These are phyloP conservation scores for Bigelowiella natans DNA, from an alignment of 78 protist species.

Conservation along the genomic window DNA sequence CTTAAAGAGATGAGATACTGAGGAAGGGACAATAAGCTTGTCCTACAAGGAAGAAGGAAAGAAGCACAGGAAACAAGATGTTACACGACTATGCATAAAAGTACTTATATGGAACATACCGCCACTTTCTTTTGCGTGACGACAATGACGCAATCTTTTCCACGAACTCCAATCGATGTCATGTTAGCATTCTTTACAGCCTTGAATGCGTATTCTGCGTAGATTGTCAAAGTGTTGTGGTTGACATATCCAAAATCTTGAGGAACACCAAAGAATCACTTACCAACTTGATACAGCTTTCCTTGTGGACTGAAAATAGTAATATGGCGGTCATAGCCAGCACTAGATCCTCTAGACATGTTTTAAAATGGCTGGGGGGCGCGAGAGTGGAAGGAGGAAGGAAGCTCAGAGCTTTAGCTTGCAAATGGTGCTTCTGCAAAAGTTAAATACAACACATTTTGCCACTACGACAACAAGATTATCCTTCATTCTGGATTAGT, in stretches of 20 bases:
- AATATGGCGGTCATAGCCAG: slow-evolving; percentile 88
- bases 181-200: slow-evolving; percentile 68
- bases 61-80: too few species aligned
- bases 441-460: too few species aligned
- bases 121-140: slow-evolving; percentile 75
- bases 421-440: too few species aligned
- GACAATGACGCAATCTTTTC: slow-evolving; percentile 67
- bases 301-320: slow-evolving; percentile 95
- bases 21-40: slow-evolving; percentile 65
- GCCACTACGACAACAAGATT: too few species aligned
- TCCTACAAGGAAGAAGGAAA: slow-evolving; percentile 55
- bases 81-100: neutral
- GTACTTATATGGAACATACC: neutral
- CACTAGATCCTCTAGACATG: slow-evolving; percentile 60
- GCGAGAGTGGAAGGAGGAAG: too few species aligned
- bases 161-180: slow-evolving; percentile 82
- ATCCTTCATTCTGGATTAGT: too few species aligned
- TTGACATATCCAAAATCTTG: too few species aligned
- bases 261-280: neutral
- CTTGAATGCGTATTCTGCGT: slow-evolving; percentile 85
- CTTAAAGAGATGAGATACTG: slow-evolving; percentile 68
- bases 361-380: too few species aligned
- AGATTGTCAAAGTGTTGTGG: neutral
- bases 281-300: slow-evolving; percentile 85
- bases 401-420: too few species aligned